Base-by-base conservation (phyloP, 768 basidiomycete species). In the Pisolithus orientalis region DNA sequence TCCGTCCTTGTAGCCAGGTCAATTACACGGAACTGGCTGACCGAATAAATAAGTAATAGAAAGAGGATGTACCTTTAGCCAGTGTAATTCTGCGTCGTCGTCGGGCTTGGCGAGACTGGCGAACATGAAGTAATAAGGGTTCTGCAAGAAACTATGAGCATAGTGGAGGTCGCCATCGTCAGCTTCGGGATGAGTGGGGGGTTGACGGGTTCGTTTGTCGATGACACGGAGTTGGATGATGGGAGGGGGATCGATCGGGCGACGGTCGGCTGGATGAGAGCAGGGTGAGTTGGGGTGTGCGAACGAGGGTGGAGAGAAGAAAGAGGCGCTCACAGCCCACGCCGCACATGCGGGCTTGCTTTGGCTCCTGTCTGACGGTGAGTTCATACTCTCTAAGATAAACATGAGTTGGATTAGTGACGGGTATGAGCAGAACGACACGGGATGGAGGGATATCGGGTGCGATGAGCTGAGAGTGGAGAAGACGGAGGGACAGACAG, bases 101-200 rank as follows among this genome's bases (percentile, higher is more conserved):
- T 94, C 91, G 0, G 90, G 89, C 59, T 92, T 85, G 1, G 92
- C 91, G 39, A 94, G 78, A 62, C 84, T 85, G 25, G 93, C 92
- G 61, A 92, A 94, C 89, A 94, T 94, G 69, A 95, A 94, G 66
- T 93, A 95, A 66, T 94, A 94, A 0, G 93, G 93, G 59, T 94
- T 91, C 65, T 93, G 90, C 16, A 92, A 77, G 65, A 83, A 91
- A 21, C 75, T 79, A 51, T 81, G 76, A 1, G 78, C 72, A 63
- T 84, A 77, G 40, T 60, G 63, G 27, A 63, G 65, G 52, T 72
- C 71, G 4, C 65, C 57, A 25, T 70, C 68, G 6, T 67, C 70
- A 16, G 69, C 60, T 27, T 67, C 67, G 32, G 62, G 58, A 6
- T 69, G 65, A 3, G 59, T 53, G 0, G 68, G 68, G 0, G 64